phyloP scores from a whole-genome alignment of 441 rosid species.

The Aquilaria agallochum region DNA sequence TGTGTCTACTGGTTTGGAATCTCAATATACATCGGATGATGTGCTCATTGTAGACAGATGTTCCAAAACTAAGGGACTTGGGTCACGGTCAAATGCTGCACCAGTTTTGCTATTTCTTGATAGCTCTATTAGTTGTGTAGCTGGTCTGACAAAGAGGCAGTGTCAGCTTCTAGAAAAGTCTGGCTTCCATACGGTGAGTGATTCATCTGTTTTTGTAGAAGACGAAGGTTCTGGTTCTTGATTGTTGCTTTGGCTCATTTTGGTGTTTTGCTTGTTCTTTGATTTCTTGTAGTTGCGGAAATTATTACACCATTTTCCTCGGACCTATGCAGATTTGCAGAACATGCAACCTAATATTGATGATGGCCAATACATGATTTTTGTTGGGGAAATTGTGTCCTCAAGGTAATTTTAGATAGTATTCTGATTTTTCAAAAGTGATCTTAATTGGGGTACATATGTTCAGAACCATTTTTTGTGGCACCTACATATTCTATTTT shows the following conservation, averaged over 20 bases:
- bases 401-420: conserved; percentile 53
- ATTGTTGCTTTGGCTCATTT: conserved; percentile 18
- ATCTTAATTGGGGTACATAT: too few species aligned
- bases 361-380: conserved; percentile 91
- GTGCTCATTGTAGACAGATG: conserved; percentile 21
- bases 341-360: conserved; percentile 75
- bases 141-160: conserved; percentile 71
- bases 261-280: conserved; percentile 13
- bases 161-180: conserved; percentile 54
- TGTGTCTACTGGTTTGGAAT: conserved; percentile 25
- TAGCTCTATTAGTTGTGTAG: conserved; percentile 47
- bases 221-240: conserved; percentile 6
- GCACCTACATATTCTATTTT: too few species aligned
- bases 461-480: too few species aligned
- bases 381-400: conserved; percentile 72
- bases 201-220: conserved; percentile 9
- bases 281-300: conserved; percentile 57
- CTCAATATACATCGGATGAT: conserved; percentile 32
- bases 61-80: conserved; percentile 13
- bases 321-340: conserved; percentile 90
- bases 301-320: conserved; percentile 89
- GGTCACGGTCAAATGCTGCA: conserved; percentile 17
- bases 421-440: too few species aligned
- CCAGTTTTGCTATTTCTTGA: conserved; percentile 45
- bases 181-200: conserved; percentile 84